Conservation (phyloP, 805 yeast species). For the Pichia heedii region DNA sequence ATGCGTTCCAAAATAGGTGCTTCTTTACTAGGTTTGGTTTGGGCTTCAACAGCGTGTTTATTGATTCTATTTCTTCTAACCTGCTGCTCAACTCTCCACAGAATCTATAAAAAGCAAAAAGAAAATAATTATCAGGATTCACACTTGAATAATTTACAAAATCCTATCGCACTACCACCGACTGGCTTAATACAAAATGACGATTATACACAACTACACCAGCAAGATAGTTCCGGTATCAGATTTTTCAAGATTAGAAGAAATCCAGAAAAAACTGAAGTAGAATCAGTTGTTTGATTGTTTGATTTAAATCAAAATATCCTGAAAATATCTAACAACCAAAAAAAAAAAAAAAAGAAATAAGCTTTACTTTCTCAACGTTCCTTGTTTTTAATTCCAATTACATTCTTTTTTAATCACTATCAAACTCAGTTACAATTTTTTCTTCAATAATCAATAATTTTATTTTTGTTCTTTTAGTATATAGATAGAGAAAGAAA, state of each 20-base stretch:
- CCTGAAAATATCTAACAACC: background rate
- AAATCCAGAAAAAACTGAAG: conserved; percentile 35
- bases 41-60: conserved; percentile 59
- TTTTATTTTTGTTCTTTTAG: too few species aligned
- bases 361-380: too few species aligned
- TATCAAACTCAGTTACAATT: too few species aligned
- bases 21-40: conserved; percentile 49
- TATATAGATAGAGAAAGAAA: too few species aligned
- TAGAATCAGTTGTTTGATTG: conserved; percentile 22
- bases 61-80: conserved; percentile 42
- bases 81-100: conserved; percentile 40
- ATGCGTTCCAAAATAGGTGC: conserved; percentile 37
- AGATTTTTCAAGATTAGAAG: conserved; percentile 71
- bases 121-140: background rate
- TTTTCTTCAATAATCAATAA: too few species aligned
- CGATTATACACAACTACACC: conserved; percentile 13
- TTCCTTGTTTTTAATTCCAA: too few species aligned
- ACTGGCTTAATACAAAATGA: conserved; percentile 12
- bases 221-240: conserved; percentile 46
- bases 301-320: too few species aligned
- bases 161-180: conserved; percentile 13
- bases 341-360: too few species aligned
- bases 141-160: background rate
- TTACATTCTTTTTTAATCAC: background rate
- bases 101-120: conserved; percentile 44